Evolutionary conservation across 2,329 filamentous ascomycete species (phyloP), one percentile per base, ranked within the genome.

Genomic region (Fusarium sp.): DNA sequence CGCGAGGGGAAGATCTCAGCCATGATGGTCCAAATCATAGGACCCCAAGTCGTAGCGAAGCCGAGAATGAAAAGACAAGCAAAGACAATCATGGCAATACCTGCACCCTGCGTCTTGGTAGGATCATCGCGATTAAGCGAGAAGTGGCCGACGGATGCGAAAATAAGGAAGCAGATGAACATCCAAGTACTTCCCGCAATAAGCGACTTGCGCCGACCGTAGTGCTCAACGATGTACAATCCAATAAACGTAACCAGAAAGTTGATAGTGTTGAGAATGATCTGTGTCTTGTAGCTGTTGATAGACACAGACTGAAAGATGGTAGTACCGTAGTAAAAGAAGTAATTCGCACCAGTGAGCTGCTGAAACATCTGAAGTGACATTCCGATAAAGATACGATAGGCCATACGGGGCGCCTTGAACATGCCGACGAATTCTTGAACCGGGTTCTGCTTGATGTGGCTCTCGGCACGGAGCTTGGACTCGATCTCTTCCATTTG

Each of bases 141-240:
- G 72, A 87, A 87, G 76, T 87, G 85, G 4, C 87, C 87, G 5
- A 88, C 85, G 0, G 85, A 86, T 3, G 86, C 86, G 47, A 88
- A 88, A 66, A 88, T 83, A 58, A 92, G 79, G 83, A 92, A 91
- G 79, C 89, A 92, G 18, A 84, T 70, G 26, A 85, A 85, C 86
- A 88, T 88, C 88, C 90, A 91, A 2, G 88, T 78, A 7, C 88
- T 88, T n/a, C 91, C 91, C 0, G 82, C 79, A 51, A 92, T 89
- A 5, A 93, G 83, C 6, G 88, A 90, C 72, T 87, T 87, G 54
- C 91, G 88, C 12, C 91, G 89, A 63, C 91, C 91, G 51, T 87
- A 90, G 67, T 90, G 86, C 79, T 93, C 90, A 20, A 93, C 89
- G n/a, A 93, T 83, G 77, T 90, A 93, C n/a, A 93, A 83, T 60